Evolutionary conservation across 2,329 filamentous ascomycete genomes (phyloP).

Genomic region (Pyrenochaeta sp.): DNA sequence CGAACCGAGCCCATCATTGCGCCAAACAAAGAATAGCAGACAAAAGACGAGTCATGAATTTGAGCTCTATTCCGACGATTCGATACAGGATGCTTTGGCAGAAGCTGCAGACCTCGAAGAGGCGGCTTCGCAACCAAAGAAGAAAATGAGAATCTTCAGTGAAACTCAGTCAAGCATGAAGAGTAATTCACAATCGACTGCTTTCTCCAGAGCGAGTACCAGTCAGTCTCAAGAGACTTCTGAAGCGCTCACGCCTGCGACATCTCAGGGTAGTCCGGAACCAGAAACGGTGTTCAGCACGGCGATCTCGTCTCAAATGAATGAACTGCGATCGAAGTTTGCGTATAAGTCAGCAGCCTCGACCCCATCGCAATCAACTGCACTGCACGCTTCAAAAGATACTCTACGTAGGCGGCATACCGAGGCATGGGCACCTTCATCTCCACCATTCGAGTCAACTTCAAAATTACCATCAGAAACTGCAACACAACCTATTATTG

Average conservation of each 20-base stretch:
- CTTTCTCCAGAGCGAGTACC: conserved; percentile 30
- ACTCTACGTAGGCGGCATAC: conserved; percentile 13
- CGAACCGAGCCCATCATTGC: conserved; percentile 53
- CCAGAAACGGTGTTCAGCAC: conserved; percentile 35
- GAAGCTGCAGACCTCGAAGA: conserved; percentile 45
- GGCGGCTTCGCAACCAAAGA: conserved; percentile 37
- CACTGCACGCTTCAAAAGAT: conserved; percentile 5
- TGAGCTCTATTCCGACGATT: conserved; percentile 59
- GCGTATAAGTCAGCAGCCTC: conserved; percentile 26
- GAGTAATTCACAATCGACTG: conserved; percentile 40
- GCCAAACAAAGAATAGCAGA: conserved; percentile 41
- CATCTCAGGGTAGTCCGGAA: conserved; percentile 40
- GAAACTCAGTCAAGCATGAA: conserved; percentile 29
- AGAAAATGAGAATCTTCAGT: conserved; percentile 45
- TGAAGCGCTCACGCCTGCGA: conserved; percentile 41
- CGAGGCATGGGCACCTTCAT: conserved; percentile 13
- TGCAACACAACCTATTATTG: conserved; percentile 9
- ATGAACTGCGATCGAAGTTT: conserved; percentile 42
- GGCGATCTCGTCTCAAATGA: conserved; percentile 38
- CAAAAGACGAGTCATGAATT: conserved; percentile 51
- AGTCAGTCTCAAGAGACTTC: conserved; percentile 35
- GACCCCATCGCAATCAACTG: conserved; percentile 6
- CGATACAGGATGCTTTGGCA: conserved; percentile 54
- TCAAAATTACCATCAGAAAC: not conserved
- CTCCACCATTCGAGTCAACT: conserved; percentile 8